These are phyloP conservation scores for Aspergillus baeticus DNA, from an alignment of 495 filamentous ascomycete genomes.

Conservation along the genomic window DNA sequence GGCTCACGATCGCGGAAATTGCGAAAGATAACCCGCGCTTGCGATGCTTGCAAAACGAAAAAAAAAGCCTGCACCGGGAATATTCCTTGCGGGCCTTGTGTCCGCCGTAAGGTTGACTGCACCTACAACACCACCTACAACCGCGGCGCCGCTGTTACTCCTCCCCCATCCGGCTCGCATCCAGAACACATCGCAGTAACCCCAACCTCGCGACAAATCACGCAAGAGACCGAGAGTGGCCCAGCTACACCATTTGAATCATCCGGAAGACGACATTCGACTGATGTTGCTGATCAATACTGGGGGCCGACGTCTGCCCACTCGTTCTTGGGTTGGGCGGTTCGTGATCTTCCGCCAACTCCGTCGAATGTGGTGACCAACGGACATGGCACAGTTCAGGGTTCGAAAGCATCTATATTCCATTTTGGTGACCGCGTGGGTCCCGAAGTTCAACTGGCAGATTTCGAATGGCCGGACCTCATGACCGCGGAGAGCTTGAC, in stretches of 20 bases:
- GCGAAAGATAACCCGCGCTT: slow-evolving; percentile 29
- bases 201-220: not conserved
- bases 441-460: slow-evolving; percentile 11
- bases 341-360: slow-evolving; percentile 15
- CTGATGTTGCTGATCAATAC: slow-evolving; percentile 22
- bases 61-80: slow-evolving; percentile 30
- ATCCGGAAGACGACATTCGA: not conserved
- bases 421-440: slow-evolving; percentile 23
- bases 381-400: not conserved
- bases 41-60: slow-evolving; percentile 26
- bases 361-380: slow-evolving; percentile 10
- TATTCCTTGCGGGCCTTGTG: slow-evolving; percentile 26
- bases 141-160: slow-evolving; percentile 23
- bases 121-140: slow-evolving; percentile 27
- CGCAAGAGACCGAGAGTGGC: slow-evolving; percentile 1
- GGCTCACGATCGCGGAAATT: slow-evolving; percentile 13
- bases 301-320: slow-evolving; percentile 28
- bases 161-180: slow-evolving; percentile 15
- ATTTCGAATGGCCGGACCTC: slow-evolving; percentile 24
- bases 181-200: not conserved
- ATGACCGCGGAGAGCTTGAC: slow-evolving; percentile 16
- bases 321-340: slow-evolving; percentile 26
- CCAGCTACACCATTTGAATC: not conserved
- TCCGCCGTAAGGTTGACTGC: slow-evolving; percentile 16
- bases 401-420: slow-evolving; percentile 21